Percentiles rank a stretch among this genome's conserved stretches.
phyloP scores from a whole-genome alignment of 2,329 filamentous ascomycete species.

The Macrophomina tecta region DNA sequence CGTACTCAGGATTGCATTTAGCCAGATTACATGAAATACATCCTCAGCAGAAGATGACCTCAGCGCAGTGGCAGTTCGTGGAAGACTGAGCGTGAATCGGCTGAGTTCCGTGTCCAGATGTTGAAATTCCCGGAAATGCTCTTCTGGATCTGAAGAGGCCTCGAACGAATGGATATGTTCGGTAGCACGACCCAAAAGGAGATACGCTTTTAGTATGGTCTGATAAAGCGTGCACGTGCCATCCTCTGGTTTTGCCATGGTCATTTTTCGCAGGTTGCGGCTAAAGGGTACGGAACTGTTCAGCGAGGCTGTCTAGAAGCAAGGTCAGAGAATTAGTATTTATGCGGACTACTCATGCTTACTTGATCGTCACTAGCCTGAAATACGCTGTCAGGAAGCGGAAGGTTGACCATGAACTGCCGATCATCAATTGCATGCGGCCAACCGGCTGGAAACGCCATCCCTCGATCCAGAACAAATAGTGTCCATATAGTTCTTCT shows the following conservation, averaged over 20 bases:
- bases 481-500: slow-evolving; percentile 41
- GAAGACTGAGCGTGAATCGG: slow-evolving; percentile 38
- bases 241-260: slow-evolving; percentile 34
- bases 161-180: slow-evolving; percentile 41
- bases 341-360: not conserved
- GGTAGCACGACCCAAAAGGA: slow-evolving; percentile 38
- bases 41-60: not conserved
- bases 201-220: slow-evolving; percentile 33
- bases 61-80: slow-evolving; percentile 32
- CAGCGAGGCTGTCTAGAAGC: not conserved
- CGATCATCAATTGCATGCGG: slow-evolving; percentile 38
- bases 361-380: not conserved
- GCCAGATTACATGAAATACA: slow-evolving; percentile 34
- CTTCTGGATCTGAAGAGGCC: slow-evolving; percentile 32
- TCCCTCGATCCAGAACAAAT: slow-evolving; percentile 39
- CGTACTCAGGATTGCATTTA: slow-evolving; percentile 36
- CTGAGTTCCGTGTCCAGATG: slow-evolving; percentile 36
- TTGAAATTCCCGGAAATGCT: slow-evolving; percentile 36
- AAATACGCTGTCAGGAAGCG: slow-evolving; percentile 34
- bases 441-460: slow-evolving; percentile 39
- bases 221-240: slow-evolving; percentile 34
- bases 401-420: slow-evolving; percentile 42
- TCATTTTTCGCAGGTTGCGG: slow-evolving; percentile 34
- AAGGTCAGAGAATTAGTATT: not conserved
- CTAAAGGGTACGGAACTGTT: slow-evolving; percentile 33